These are phyloP conservation scores for Baorangia bicolor DNA, from an alignment of 768 basidiomycete genomes.

Conservation along the genomic window DNA sequence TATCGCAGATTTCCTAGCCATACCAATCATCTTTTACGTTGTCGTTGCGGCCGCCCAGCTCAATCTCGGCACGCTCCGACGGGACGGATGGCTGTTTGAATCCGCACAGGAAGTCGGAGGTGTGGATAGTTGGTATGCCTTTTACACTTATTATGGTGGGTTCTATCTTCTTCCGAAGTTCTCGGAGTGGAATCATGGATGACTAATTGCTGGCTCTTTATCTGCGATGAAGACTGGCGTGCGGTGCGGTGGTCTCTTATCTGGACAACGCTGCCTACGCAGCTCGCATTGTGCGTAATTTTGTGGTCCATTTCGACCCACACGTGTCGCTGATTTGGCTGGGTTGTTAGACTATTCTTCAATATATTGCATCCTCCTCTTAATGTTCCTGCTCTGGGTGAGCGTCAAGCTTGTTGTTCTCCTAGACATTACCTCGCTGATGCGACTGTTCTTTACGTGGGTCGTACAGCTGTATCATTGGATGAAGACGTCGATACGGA, in stretches of 20 bases:
- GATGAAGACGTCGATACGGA: slow-evolving; percentile 89
- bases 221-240: slow-evolving; percentile 49
- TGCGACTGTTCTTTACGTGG: background rate
- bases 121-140: slow-evolving; percentile 70
- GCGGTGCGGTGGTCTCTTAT: slow-evolving; percentile 64
- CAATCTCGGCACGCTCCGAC: slow-evolving; percentile 58
- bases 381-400: slow-evolving; percentile 87
- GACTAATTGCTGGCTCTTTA: background rate
- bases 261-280: slow-evolving; percentile 87
- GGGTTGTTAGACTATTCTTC: slow-evolving; percentile 64
- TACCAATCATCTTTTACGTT: slow-evolving; percentile 83
- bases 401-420: slow-evolving; percentile 13
- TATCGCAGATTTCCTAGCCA: slow-evolving; percentile 67
- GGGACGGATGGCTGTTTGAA: slow-evolving; percentile 85
- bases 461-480: slow-evolving; percentile 71
- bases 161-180: background rate
- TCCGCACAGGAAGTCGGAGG: slow-evolving; percentile 33
- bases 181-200: background rate
- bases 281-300: slow-evolving; percentile 77
- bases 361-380: slow-evolving; percentile 82
- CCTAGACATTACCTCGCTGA: background rate
- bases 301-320: background rate
- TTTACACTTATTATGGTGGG: slow-evolving; percentile 78
- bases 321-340: slow-evolving; percentile 25
- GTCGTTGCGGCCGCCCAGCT: slow-evolving; percentile 64